Evolutionary conservation across 2,329 filamentous ascomycete genomes (phyloP).

Genomic region (Calonectria pseudoturangicola): DNA sequence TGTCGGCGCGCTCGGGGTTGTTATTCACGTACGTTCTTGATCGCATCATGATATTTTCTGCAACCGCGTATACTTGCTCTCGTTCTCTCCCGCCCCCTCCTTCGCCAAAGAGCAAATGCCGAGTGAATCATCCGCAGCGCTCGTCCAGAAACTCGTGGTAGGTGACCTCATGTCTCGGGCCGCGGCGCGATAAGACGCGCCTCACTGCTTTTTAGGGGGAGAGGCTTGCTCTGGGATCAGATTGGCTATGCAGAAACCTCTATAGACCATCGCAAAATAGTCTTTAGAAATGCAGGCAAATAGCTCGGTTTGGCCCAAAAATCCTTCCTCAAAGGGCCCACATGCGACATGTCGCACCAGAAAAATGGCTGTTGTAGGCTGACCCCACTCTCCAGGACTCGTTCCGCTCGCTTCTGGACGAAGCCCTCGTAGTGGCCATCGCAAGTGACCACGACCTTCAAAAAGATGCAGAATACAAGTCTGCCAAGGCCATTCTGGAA

Average conservation of each 20-base stretch:
- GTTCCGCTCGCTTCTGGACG: slow-evolving; percentile 85
- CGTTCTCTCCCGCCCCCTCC: slow-evolving; percentile 39
- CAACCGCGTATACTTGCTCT: slow-evolving; percentile 37
- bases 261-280: not conserved
- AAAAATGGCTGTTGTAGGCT: slow-evolving; percentile 32
- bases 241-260: slow-evolving; percentile 5
- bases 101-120: slow-evolving; percentile 49
- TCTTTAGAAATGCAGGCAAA: slow-evolving; percentile 10
- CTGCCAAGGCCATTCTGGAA: slow-evolving; percentile 77
- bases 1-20: not conserved
- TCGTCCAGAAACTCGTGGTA: slow-evolving; percentile 57
- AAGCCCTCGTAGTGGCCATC: slow-evolving; percentile 85
- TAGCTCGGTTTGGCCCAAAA: not conserved
- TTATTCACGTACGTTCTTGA: slow-evolving; percentile 5
- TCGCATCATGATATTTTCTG: slow-evolving; percentile 49
- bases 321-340: not conserved
- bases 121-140: slow-evolving; percentile 48
- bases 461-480: slow-evolving; percentile 69
- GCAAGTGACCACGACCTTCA: slow-evolving; percentile 82
- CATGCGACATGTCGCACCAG: not conserved
- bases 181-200: not conserved
- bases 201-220: not conserved
- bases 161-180: slow-evolving; percentile 37
- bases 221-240: not conserved
- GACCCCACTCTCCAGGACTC: slow-evolving; percentile 70